Base-by-base conservation (phyloP, 2,329 filamentous ascomycete species). In the Dactylellina haptotyla region DNA sequence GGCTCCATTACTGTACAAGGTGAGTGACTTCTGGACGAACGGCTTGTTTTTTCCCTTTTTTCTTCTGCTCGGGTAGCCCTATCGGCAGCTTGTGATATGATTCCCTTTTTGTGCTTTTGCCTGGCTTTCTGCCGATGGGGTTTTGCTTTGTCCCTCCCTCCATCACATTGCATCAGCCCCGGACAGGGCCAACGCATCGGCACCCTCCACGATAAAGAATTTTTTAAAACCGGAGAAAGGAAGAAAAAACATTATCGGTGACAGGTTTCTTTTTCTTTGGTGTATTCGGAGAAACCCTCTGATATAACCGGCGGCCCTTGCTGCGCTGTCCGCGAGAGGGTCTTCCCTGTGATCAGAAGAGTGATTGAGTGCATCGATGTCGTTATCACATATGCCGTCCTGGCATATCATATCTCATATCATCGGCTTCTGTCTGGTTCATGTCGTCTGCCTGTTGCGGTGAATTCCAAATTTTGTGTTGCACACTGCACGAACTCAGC, bases 1-100 rank as follows among this genome's bases (percentile, higher is more conserved):
- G 65, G 65, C 65, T 70, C 65, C 65, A 70, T 70, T 70, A 70
- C 65, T 70, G 37, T 70, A 70, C 65, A 70, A 70, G 57, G 65
- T 70, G 65, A 70, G 65, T 70, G 57, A n/a, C 63, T 70, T 69
- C 46, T 67, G 63, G 54, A 53, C 63, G 63, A 58, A 58, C 32
- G 63, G 63, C 41, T 58, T 41, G 59, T 59, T 57, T 61, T 45
- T 51, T 39, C 45, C 25, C 25, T 45, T 46, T 45, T 69, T 59
- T 43, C 18, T 59, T 57, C 45, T 54, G 28, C 37, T 70, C 65
- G 65, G 65, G 65, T 70, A 70, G 37, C 57, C 50, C 57, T 62
- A 62, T 63, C 65, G 65, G 65, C 57, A 63, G 65, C 57, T 63
- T 48, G 65, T 70, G 65, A 69, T 69, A 56, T 62, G 54, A 61